Base-by-base conservation (phyloP, 2,329 filamentous ascomycete species). In the Cucurbitaria berberidis region DNA sequence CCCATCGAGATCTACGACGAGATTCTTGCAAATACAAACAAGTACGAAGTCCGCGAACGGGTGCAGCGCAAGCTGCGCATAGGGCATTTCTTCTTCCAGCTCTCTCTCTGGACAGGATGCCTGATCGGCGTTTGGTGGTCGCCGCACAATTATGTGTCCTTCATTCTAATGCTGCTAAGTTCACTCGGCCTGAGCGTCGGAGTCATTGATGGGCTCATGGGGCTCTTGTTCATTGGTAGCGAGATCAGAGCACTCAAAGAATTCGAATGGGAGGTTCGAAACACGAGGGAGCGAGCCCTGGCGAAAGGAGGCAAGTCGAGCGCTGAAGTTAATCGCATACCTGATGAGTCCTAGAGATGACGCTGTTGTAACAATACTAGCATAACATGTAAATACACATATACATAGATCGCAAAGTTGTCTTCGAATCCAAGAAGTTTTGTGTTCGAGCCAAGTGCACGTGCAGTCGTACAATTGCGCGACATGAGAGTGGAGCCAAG, bases 101-200 rank as follows among this genome's bases (percentile, higher is more conserved):
- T 96, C 2, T 63, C 84, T 3, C 74, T 93, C 22, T 85, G 89
- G 49, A 78, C 93, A 16, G 90, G 81, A 19, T 96, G 91, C 74
- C 83, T 93, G 47, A 78, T 95, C 0, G 93, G 84, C 5, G 85
- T 96, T 2, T 98, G 93, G 92, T 97, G 91, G 84, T 87, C 86
- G 45, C 89, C 89, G 7, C 78, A 79, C 49, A 88, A 89, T 55
- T 96, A 86, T 60, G 87, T 95, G 5, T 80, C 89, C 0, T 97
- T 97, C 70, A 79, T 95, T 8, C 80, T 98, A 44, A 85, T 92
- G 76, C 76, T 98, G 2, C 70, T 96, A 18, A 90, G 89, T 69
- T 91, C 88, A n/a, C 74, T 98, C 15, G 86, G 87, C 2, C 81
- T 98, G 29, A 84, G 84, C 15, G 86, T 87, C 3, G 93, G 93